Evolutionary conservation across 805 yeast genomes (phyloP).

Genomic region (Pichia nanzhaoensis): DNA sequence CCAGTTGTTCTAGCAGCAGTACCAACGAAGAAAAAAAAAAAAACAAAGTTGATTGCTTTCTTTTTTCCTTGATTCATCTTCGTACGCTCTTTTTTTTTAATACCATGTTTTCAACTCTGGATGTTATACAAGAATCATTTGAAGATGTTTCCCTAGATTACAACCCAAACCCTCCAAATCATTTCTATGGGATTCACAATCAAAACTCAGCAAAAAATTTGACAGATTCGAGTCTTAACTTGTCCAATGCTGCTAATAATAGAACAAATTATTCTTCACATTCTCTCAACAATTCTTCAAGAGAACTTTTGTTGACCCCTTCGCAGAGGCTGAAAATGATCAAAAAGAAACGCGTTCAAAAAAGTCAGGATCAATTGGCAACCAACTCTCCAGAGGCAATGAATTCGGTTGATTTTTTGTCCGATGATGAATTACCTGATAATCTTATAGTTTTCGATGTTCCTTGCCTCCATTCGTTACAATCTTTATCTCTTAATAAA

Average conservation of each 20-base stretch:
- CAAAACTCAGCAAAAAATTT: neutral
- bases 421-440: conserved; percentile 50
- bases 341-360: conserved; percentile 13
- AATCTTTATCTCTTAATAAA: conserved; percentile 29
- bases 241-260: neutral
- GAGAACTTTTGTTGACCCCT: conserved; percentile 19
- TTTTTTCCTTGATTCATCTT: too few relatives aligned
- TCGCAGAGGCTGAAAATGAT: conserved; percentile 24
- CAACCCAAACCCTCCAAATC: neutral
- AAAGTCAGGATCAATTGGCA: conserved; percentile 6
- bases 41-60: too few relatives aligned
- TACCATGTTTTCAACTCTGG: conserved; percentile 16
- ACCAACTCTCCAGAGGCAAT: conserved; percentile 13
- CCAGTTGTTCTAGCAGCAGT: too few relatives aligned
- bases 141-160: conserved; percentile 25
- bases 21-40: too few relatives aligned
- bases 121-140: conserved; percentile 30
- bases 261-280: conserved; percentile 4
- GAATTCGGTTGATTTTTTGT: conserved; percentile 32
- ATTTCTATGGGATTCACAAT: conserved; percentile 1
- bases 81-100: too few relatives aligned
- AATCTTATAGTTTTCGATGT: conserved; percentile 53
- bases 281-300: conserved; percentile 7
- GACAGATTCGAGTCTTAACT: neutral
- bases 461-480: conserved; percentile 53